A percentile compares a stretch with the other conserved stretches of the same genome.
phyloP scores from a whole-genome alignment of 345 rosid genomes.

The Pistacia vera region DNA sequence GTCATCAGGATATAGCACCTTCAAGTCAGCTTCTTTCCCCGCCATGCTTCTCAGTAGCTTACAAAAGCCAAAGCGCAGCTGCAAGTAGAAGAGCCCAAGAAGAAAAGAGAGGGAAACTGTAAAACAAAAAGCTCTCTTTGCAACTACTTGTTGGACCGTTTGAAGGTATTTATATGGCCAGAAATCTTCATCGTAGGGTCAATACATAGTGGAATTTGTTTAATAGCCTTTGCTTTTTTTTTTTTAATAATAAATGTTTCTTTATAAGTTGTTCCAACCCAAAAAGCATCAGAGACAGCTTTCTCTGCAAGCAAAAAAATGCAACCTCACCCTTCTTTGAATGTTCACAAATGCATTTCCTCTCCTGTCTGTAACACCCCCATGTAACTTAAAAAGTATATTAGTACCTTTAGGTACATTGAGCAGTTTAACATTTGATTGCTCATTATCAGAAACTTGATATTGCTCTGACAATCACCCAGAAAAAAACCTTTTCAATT shows the following conservation, averaged over 20 bases:
- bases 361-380: background rate
- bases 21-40: conserved; percentile 36
- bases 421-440: background rate
- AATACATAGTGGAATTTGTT: conserved; percentile 16
- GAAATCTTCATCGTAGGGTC: conserved; percentile 6
- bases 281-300: conserved; percentile 36
- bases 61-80: background rate
- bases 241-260: background rate
- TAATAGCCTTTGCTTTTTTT: conserved; percentile 38
- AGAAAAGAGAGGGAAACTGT: background rate
- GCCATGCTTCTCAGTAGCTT: conserved; percentile 36
- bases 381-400: background rate
- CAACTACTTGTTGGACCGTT: conserved; percentile 8
- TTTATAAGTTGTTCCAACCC: conserved; percentile 37
- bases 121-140: conserved; percentile 2
- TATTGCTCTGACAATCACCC: background rate
- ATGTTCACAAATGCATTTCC: conserved; percentile 14
- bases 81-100: background rate
- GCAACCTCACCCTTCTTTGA: conserved; percentile 18
- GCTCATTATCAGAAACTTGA: background rate
- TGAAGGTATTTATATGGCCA: conserved; percentile 39
- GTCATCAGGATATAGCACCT: conserved; percentile 33
- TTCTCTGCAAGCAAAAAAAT: conserved; percentile 40
- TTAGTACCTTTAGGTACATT: background rate
- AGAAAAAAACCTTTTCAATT: background rate